Percentiles rank a stretch among this genome's conserved stretches.
phyloP scores from a whole-genome alignment of 2,329 filamentous ascomycete species.

The Thielaviopsis populi region DNA sequence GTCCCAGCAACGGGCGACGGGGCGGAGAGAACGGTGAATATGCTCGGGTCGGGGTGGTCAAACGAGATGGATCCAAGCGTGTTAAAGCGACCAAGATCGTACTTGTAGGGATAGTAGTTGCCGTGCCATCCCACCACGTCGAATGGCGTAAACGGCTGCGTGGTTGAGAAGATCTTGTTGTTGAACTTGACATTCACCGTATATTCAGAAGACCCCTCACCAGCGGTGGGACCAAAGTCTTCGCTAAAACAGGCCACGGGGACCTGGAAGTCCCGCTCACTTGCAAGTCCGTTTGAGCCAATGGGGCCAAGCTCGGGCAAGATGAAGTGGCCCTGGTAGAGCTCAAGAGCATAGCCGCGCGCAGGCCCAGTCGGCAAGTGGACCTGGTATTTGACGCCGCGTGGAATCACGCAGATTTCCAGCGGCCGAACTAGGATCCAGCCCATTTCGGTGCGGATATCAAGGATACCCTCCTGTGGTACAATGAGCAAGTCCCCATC shows the following conservation, averaged over 20 bases:
- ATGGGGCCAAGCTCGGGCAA: slow-evolving; percentile 55
- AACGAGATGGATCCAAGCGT: slow-evolving; percentile 57
- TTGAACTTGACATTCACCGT: slow-evolving; percentile 50
- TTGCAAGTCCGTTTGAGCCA: slow-evolving; percentile 53
- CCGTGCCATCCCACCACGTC: slow-evolving; percentile 72
- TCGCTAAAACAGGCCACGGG: slow-evolving; percentile 51
- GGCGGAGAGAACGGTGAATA: slow-evolving; percentile 58
- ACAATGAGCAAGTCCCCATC: slow-evolving; percentile 65
- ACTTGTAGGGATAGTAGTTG: slow-evolving; percentile 68
- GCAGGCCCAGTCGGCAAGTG: slow-evolving; percentile 41
- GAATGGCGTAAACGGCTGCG: slow-evolving; percentile 57
- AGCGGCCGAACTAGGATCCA: slow-evolving; percentile 52
- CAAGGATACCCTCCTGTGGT: slow-evolving; percentile 52
- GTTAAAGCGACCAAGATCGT: slow-evolving; percentile 64
- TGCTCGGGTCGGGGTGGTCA: slow-evolving; percentile 65
- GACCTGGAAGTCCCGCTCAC: slow-evolving; percentile 55
- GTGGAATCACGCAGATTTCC: slow-evolving; percentile 57
- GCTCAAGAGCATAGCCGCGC: slow-evolving; percentile 55
- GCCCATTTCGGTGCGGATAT: slow-evolving; percentile 59
- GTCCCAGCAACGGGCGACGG: slow-evolving; percentile 46
- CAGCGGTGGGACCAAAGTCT: slow-evolving; percentile 30
- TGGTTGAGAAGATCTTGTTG: slow-evolving; percentile 49
- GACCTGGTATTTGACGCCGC: slow-evolving; percentile 55
- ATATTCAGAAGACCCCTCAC: slow-evolving; percentile 23
- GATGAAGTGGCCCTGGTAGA: slow-evolving; percentile 51